These are phyloP conservation scores for Dictyostelium capitatum DNA, from an alignment of 78 protist genomes.

Conservation along the genomic window DNA sequence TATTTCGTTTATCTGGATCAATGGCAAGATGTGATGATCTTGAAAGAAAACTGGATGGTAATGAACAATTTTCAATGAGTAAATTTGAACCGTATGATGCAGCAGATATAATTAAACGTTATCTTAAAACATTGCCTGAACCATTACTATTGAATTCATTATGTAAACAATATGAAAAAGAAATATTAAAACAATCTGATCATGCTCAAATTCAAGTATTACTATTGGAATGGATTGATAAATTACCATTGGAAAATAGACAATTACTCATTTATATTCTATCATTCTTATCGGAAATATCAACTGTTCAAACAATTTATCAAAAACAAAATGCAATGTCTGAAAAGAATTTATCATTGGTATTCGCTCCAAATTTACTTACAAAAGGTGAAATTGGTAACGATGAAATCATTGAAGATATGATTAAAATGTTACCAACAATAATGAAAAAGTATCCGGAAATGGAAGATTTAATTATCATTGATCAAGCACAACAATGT, in stretches of 20 bases:
- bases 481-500: constrained; percentile 62
- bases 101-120: constrained; percentile 59
- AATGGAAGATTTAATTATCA: constrained; percentile 29
- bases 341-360: constrained; percentile 67
- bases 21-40: constrained; percentile 64
- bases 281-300: constrained; percentile 54
- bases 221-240: constrained; percentile 48
- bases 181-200: not conserved
- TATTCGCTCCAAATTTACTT: constrained; percentile 66
- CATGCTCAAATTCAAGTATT: not conserved
- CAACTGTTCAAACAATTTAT: constrained; percentile 4
- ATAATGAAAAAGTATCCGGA: constrained; percentile 34
- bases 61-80: constrained; percentile 28
- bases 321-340: constrained; percentile 44
- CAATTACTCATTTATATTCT: constrained; percentile 38
- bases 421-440: constrained; percentile 26
- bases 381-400: constrained; percentile 78
- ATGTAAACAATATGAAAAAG: constrained; percentile 35
- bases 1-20: constrained; percentile 58
- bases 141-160: constrained; percentile 10
- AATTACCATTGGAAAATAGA: constrained; percentile 56
- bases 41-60: constrained; percentile 26
- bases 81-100: constrained; percentile 65
- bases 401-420: constrained; percentile 68
- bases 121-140: constrained; percentile 63